These are phyloP conservation scores for Barnettozyma populi DNA, from an alignment of 805 yeast species.

Conservation along the genomic window DNA sequence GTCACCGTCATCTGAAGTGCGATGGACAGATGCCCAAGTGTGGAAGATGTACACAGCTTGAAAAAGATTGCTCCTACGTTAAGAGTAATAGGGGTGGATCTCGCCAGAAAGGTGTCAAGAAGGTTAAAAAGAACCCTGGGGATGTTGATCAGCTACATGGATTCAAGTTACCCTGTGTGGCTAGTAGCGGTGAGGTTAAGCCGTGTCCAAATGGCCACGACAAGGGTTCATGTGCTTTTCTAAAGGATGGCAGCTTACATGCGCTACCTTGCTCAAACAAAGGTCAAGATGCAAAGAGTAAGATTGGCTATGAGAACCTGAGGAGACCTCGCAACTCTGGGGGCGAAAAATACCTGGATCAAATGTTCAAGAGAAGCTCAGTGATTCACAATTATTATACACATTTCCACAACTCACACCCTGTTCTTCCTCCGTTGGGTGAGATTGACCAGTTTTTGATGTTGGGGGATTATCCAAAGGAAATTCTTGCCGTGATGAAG, in stretches of 20 bases:
- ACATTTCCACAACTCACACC: slow-evolving; percentile 39
- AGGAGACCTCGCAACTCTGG: slow-evolving; percentile 1
- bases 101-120: slow-evolving; percentile 42
- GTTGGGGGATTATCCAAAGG: slow-evolving; percentile 31
- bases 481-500: slow-evolving; percentile 42
- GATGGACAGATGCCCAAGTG: slow-evolving; percentile 44
- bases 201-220: slow-evolving; percentile 24
- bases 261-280: slow-evolving; percentile 18
- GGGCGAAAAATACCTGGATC: slow-evolving; percentile 3
- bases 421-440: slow-evolving; percentile 38
- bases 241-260: slow-evolving; percentile 11
- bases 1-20: slow-evolving; percentile 46
- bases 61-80: slow-evolving; percentile 40
- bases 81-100: slow-evolving; percentile 51
- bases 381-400: slow-evolving; percentile 29
- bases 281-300: slow-evolving; percentile 3
- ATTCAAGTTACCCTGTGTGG: slow-evolving; percentile 18
- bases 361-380: slow-evolving; percentile 19
- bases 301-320: slow-evolving; percentile 10
- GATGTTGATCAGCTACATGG: background rate
- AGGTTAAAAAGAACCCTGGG: slow-evolving; percentile 6
- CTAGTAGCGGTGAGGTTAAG: slow-evolving; percentile 7
- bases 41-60: slow-evolving; percentile 32
- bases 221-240: slow-evolving; percentile 17
- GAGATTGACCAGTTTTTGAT: slow-evolving; percentile 32